Evolutionary conservation across 495 filamentous ascomycete species (phyloP).

Genomic region (Penicillium dipodomyicola): DNA sequence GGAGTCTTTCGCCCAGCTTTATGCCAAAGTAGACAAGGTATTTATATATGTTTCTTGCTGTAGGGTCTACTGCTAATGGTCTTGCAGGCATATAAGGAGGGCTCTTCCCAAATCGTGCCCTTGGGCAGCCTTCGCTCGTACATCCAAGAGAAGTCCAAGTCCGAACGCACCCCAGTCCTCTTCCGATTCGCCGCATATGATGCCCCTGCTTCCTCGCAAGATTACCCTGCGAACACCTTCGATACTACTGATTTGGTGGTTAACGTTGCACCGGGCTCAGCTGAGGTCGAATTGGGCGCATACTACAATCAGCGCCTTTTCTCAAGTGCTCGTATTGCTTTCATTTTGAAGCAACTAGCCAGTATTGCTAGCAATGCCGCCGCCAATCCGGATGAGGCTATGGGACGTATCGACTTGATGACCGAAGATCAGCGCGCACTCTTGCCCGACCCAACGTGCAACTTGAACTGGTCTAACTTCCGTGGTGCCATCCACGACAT

Average conservation of each 20-base stretch:
- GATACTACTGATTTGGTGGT: constrained; percentile 49
- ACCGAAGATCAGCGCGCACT: constrained; percentile 43
- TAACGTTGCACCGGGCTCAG: constrained; percentile 37
- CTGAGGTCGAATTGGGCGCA: constrained; percentile 41
- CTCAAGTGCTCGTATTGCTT: constrained; percentile 46
- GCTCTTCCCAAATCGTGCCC: constrained; percentile 47
- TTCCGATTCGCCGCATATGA: constrained; percentile 53
- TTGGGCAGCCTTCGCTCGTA: constrained; percentile 44
- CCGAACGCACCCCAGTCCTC: constrained; percentile 42
- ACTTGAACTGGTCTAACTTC: constrained; percentile 82
- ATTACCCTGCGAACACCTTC: constrained; percentile 46
- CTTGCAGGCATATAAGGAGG: constrained; percentile 39
- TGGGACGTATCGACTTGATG: constrained; percentile 50
- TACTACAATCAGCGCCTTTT: constrained; percentile 54
- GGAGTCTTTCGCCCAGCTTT: constrained; percentile 43
- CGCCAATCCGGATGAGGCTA: constrained; percentile 40
- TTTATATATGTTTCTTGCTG: neutral
- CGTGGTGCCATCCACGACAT: constrained; percentile 78
- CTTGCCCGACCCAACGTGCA: constrained; percentile 70
- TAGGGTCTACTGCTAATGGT: constrained; percentile 4
- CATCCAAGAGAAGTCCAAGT: constrained; percentile 45
- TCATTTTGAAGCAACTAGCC: constrained; percentile 45
- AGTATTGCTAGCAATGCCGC: constrained; percentile 45
- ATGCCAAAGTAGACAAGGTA: constrained; percentile 49
- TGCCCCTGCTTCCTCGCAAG: constrained; percentile 46